These are phyloP conservation scores for Moringa oleifera DNA, from an alignment of 345 rosid genomes.

Conservation along the genomic window DNA sequence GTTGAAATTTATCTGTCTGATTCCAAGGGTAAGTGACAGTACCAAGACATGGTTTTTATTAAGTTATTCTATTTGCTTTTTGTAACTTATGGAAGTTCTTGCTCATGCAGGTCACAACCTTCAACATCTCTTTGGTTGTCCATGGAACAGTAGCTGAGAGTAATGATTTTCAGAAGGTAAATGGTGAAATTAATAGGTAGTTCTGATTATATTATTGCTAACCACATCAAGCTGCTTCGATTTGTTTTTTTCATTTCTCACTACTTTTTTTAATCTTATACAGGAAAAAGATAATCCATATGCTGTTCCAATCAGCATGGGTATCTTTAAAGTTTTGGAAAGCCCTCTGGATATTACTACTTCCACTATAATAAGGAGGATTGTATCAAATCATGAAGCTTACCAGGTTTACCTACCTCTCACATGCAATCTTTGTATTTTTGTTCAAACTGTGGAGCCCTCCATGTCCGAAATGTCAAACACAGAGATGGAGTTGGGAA, in stretches of 20 bases:
- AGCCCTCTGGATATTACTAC: conserved; percentile 73
- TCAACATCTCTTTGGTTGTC: conserved; percentile 57
- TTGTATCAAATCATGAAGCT: conserved; percentile 71
- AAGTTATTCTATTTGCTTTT: too few relatives aligned
- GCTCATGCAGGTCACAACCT: conserved; percentile 57
- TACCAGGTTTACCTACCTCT: conserved; percentile 39
- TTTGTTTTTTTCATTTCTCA: neutral
- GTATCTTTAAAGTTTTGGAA: conserved; percentile 55
- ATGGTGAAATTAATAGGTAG: neutral
- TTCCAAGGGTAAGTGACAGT: too few relatives aligned
- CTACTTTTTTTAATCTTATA: neutral
- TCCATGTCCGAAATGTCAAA: neutral
- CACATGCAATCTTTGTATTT: neutral
- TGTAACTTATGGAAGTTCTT: conserved; percentile 11
- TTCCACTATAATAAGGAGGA: conserved; percentile 61
- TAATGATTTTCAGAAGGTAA: conserved; percentile 49
- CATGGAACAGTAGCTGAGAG: conserved; percentile 71
- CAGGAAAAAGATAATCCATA: conserved; percentile 65
- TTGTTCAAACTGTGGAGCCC: neutral
- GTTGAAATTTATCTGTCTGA: too few relatives aligned
- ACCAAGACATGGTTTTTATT: too few relatives aligned
- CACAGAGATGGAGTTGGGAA: neutral
- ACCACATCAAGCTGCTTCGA: neutral
- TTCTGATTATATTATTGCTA: neutral
- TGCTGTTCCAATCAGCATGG: conserved; percentile 62